A percentile compares a stretch with the other conserved stretches of the same genome.
These are phyloP conservation scores for Aspergillus fijiensis DNA, from an alignment of 2,329 filamentous ascomycete genomes.

Conservation along the genomic window DNA sequence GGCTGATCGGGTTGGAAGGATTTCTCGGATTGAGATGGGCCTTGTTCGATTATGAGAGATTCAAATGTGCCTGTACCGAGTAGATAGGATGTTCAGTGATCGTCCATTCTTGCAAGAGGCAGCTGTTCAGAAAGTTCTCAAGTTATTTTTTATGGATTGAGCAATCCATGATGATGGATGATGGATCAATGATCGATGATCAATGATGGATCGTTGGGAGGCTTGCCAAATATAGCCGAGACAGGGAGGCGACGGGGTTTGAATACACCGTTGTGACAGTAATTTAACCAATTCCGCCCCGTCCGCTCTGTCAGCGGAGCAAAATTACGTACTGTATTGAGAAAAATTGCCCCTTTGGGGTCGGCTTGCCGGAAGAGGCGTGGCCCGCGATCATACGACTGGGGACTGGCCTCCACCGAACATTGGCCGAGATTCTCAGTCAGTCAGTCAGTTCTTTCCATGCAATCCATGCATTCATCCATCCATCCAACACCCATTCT, in stretches of 20 bases:
- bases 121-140: neutral
- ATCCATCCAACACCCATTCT: neutral
- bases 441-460: neutral
- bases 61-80: too few species aligned
- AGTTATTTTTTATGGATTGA: too few species aligned
- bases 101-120: neutral
- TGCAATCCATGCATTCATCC: neutral
- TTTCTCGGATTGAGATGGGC: too few species aligned
- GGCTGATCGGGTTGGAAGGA: neutral
- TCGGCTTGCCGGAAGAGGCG: conserved; percentile 29
- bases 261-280: neutral
- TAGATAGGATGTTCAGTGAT: neutral
- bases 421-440: conserved; percentile 13
- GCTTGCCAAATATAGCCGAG: neutral
- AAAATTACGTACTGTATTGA: neutral
- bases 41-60: too few species aligned
- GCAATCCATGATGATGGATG: too few species aligned
- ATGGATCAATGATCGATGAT: neutral
- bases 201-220: neutral
- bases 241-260: neutral
- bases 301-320: neutral
- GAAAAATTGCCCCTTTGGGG: neutral
- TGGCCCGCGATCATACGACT: conserved; percentile 36
- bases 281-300: neutral
- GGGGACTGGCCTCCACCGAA: conserved; percentile 3